Conservation (phyloP, 495 filamentous ascomycete genomes). For the Neurospora intermedia region DNA sequence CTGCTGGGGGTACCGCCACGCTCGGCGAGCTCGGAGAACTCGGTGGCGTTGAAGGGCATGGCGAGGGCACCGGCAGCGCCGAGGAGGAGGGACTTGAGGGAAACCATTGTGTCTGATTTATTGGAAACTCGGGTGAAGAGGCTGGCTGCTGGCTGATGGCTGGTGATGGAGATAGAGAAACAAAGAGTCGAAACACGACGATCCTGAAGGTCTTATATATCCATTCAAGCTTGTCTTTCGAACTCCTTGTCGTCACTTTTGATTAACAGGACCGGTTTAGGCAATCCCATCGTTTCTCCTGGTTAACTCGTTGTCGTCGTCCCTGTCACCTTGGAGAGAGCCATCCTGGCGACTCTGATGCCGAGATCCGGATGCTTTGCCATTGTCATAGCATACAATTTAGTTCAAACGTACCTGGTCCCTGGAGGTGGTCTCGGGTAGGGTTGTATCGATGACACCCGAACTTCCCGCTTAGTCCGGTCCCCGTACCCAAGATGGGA, state of each 20-base stretch:
- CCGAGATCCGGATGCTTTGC: not conserved
- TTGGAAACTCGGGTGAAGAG: not conserved
- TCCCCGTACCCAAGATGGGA: not conserved
- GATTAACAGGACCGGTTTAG: not conserved
- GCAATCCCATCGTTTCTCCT: not conserved
- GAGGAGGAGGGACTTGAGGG: conserved; percentile 10
- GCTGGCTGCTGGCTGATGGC: not conserved
- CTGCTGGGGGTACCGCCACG: conserved; percentile 17
- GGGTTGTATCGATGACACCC: not conserved
- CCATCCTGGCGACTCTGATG: not conserved
- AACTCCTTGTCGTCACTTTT: not conserved
- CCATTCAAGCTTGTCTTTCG: not conserved
- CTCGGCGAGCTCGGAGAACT: conserved; percentile 19
- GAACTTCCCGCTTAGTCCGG: not conserved
- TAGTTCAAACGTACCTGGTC: not conserved
- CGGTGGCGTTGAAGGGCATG: conserved; percentile 7
- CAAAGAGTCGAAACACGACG: not conserved
- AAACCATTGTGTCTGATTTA: conserved; percentile 9
- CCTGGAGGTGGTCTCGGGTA: not conserved
- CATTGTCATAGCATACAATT: too few species aligned
- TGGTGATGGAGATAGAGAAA: not conserved
- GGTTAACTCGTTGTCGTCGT: not conserved
- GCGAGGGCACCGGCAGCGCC: conserved; percentile 6
- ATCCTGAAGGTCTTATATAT: not conserved
- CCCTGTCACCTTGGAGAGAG: too few species aligned